These are phyloP conservation scores for Scytalidium lignicola DNA, from an alignment of 2,329 filamentous ascomycete species.

Conservation along the genomic window DNA sequence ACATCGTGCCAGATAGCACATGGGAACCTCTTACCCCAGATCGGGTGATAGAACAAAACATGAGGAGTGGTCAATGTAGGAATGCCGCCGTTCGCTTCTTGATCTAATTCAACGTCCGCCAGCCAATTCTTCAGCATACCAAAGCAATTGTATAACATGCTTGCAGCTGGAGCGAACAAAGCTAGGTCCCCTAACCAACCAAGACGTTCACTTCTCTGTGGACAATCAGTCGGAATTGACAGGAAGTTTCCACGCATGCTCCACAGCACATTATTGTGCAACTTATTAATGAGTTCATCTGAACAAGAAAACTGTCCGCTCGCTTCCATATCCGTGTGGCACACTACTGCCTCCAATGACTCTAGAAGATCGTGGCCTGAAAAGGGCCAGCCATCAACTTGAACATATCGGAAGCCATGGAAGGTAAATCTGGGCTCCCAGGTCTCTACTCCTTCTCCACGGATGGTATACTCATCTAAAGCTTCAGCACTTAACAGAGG, in stretches of 20 bases:
- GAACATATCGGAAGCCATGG: constrained; percentile 42
- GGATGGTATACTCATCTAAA: constrained; percentile 32
- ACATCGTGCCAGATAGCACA: constrained; percentile 10
- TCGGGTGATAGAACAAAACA: constrained; percentile 2
- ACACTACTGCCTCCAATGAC: constrained; percentile 14
- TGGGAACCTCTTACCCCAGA: not conserved
- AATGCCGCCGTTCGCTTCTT: constrained; percentile 21
- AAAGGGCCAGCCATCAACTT: constrained; percentile 18
- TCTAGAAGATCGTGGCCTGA: too few relatives aligned
- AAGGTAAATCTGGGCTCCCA: constrained; percentile 40
- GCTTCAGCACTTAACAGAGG: constrained; percentile 36
- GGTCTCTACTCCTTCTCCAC: constrained; percentile 26
- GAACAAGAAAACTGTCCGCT: constrained; percentile 21
- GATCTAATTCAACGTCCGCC: constrained; percentile 33
- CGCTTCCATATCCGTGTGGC: constrained; percentile 20
- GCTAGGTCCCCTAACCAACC: constrained; percentile 49
- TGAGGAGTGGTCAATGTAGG: constrained; percentile 18
- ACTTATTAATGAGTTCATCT: constrained; percentile 33
- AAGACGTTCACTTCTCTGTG: constrained; percentile 45
- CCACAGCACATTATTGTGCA: constrained; percentile 42
- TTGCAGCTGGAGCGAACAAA: constrained; percentile 43
- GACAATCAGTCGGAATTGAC: constrained; percentile 41
- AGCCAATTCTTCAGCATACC: constrained; percentile 36
- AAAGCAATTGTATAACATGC: constrained; percentile 33
- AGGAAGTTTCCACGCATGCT: constrained; percentile 43